A percentile compares a stretch with the other conserved stretches of the same genome.
Evolutionary conservation across 208 protist genomes (phyloP).

Genomic region (Leishmania braziliensis): DNA sequence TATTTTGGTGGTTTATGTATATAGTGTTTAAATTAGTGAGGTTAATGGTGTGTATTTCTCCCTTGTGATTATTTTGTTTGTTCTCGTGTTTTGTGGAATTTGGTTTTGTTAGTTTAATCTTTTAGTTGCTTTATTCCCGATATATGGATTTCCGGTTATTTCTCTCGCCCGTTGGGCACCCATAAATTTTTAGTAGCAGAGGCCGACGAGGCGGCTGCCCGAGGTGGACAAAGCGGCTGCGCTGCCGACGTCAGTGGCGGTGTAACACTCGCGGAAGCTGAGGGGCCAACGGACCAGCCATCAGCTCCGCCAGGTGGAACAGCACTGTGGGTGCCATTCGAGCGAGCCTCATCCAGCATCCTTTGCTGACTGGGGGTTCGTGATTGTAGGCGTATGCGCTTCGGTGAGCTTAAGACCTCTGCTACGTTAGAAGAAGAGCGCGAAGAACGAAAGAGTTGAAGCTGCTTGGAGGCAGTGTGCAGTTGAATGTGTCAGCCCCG

Average conservation of each 20-base stretch:
- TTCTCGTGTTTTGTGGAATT: too few relatives aligned
- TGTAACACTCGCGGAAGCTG: not conserved
- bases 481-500: not conserved
- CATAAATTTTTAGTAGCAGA: too few relatives aligned
- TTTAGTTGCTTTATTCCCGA: too few relatives aligned
- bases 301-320: not conserved
- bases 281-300: conserved; percentile 5
- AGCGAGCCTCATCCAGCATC: not conserved
- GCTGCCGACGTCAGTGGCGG: not conserved
- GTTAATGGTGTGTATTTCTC: too few relatives aligned
- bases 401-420: not conserved
- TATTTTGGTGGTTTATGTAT: too few relatives aligned
- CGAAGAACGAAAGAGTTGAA: not conserved
- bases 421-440: too few relatives aligned
- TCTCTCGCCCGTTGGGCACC: too few relatives aligned
- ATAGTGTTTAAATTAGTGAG: too few relatives aligned
- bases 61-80: too few relatives aligned
- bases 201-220: not conserved
- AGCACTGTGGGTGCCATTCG: not conserved
- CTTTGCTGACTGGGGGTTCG: not conserved
- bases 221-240: not conserved
- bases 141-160: too few relatives aligned
- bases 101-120: too few relatives aligned
- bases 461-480: not conserved
- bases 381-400: not conserved